These are phyloP conservation scores for Xylariomycetidae sp. DNA, from an alignment of 2,329 filamentous ascomycete species.

Conservation along the genomic window DNA sequence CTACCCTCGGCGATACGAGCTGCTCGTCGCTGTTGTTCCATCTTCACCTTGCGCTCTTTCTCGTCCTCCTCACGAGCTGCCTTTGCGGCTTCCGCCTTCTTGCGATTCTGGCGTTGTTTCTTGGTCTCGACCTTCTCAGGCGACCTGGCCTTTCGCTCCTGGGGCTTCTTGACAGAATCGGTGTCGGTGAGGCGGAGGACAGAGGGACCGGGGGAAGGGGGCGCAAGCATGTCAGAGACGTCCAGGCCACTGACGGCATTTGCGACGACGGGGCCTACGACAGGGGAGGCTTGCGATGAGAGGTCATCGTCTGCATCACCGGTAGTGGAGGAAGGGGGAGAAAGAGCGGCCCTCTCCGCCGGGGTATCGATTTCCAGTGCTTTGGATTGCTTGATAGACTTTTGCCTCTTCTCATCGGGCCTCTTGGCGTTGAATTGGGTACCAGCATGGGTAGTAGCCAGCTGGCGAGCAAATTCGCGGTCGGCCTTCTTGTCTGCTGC, in stretches of 20 bases:
- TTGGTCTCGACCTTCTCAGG: slow-evolving; percentile 74
- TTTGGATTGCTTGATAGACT: slow-evolving; percentile 66
- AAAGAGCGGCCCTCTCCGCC: slow-evolving; percentile 53
- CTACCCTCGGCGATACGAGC: slow-evolving; percentile 80
- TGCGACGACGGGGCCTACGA: too few species aligned
- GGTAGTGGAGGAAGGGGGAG: slow-evolving; percentile 68
- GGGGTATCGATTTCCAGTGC: slow-evolving; percentile 47
- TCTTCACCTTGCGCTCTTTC: slow-evolving; percentile 66
- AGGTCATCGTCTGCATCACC: slow-evolving; percentile 79
- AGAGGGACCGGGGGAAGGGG: slow-evolving; percentile 60
- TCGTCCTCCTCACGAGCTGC: slow-evolving; percentile 71
- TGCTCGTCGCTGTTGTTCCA: slow-evolving; percentile 78
- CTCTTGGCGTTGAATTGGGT: slow-evolving; percentile 52
- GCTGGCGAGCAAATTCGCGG: slow-evolving; percentile 67
- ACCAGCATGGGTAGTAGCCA: slow-evolving; percentile 67
- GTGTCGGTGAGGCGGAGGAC: slow-evolving; percentile 73
- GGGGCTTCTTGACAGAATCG: slow-evolving; percentile 59
- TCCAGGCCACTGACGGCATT: slow-evolving; percentile 61
- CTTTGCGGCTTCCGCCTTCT: slow-evolving; percentile 81
- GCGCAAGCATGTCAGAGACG: slow-evolving; percentile 89
- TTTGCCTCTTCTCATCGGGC: slow-evolving; percentile 59
- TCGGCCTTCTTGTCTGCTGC: slow-evolving; percentile 56
- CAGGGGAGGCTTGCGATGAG: slow-evolving; percentile 65
- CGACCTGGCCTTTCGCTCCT: slow-evolving; percentile 57
- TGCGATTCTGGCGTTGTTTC: slow-evolving; percentile 90